phyloP scores from a whole-genome alignment of 257 asterid species.

The Capsicum pubescens region DNA sequence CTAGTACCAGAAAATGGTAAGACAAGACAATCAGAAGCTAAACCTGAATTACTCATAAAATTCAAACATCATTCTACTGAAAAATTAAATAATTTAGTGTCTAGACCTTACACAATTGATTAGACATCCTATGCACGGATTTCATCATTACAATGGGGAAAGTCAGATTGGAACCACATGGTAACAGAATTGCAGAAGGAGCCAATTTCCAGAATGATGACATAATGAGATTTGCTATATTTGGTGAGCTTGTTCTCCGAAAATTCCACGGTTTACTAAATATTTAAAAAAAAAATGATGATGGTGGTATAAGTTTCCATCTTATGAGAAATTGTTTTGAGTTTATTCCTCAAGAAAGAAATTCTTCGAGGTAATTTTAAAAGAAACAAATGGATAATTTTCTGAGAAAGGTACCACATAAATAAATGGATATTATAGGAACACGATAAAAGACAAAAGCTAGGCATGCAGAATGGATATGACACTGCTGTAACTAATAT shows the following conservation, averaged over 20 bases:
- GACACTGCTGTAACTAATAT: not conserved
- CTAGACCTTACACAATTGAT: not conserved
- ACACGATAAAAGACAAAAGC: conserved; percentile 1
- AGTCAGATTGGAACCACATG: not conserved
- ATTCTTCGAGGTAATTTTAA: not conserved
- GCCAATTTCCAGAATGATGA: not conserved
- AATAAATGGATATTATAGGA: conserved; percentile 6
- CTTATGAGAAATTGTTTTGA: not conserved
- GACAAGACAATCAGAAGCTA: not conserved
- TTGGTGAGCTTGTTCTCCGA: not conserved
- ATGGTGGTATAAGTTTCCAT: not conserved
- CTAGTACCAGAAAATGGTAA: not conserved
- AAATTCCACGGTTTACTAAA: not conserved
- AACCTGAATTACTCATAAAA: not conserved
- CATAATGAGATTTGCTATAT: not conserved
- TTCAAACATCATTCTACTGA: not conserved
- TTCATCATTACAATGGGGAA: not conserved
- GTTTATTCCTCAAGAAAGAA: not conserved
- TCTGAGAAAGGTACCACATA: not conserved
- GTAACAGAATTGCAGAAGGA: conserved; percentile 19
- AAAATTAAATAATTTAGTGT: not conserved
- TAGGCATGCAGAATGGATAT: not conserved
- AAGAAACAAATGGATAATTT: not conserved
- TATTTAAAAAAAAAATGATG: not conserved
- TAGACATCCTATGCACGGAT: not conserved